These are phyloP conservation scores for Crithidia mellificae DNA, from an alignment of 208 protist species.

Conservation along the genomic window DNA sequence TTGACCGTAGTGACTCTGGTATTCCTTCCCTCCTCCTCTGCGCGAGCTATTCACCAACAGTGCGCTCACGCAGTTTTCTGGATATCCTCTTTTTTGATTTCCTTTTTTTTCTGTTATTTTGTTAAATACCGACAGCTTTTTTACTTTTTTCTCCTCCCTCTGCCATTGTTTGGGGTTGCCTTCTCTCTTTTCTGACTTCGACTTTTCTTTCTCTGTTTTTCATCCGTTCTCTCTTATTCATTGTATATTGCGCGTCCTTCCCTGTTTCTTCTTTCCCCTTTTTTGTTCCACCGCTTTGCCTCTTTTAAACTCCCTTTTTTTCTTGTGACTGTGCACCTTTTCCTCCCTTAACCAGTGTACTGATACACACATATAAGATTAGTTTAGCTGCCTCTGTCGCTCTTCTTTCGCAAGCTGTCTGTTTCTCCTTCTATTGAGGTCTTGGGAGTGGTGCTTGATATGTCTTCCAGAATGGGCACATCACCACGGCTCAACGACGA, in stretches of 20 bases:
- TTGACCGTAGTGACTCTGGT: too few relatives aligned
- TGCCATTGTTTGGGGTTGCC: neutral
- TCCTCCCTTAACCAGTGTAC: too few relatives aligned
- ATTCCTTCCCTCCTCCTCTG: neutral
- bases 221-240: constrained; percentile 1
- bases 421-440: too few relatives aligned
- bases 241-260: constrained; percentile 6
- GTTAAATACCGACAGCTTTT: too few relatives aligned
- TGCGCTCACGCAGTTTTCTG: neutral
- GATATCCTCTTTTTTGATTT: neutral
- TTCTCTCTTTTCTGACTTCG: constrained; percentile 4
- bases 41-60: neutral
- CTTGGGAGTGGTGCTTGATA: too few relatives aligned
- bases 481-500: neutral
- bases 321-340: neutral
- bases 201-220: constrained; percentile 1
- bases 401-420: too few relatives aligned
- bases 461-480: constrained; percentile 8
- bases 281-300: neutral
- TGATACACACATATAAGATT: too few relatives aligned
- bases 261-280: neutral
- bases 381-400: too few relatives aligned
- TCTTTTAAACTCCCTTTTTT: neutral
- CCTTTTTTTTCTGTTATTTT: constrained; percentile 10
- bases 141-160: neutral